phyloP scores from a whole-genome alignment of 1,284 basidiomycete species.

The Neotropicomus parvogracilis region DNA sequence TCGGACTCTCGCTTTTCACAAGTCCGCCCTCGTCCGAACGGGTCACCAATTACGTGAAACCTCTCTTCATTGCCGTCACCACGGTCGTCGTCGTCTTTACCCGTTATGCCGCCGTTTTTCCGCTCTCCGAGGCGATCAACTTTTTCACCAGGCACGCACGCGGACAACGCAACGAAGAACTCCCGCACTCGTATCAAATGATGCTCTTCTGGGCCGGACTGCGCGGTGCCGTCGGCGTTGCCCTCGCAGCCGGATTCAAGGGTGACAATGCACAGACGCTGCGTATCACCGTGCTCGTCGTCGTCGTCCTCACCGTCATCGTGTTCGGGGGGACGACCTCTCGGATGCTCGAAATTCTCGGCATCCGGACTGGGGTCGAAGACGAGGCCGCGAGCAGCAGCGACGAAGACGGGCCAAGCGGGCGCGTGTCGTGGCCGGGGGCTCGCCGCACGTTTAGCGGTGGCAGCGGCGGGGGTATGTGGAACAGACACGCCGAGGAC shows the following conservation, averaged over 20 bases:
- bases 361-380: constrained; percentile 93
- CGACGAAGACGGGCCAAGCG: constrained; percentile 57
- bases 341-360: constrained; percentile 96
- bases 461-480: constrained; percentile 28
- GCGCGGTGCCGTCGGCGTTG: constrained; percentile 94
- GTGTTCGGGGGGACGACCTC: constrained; percentile 96
- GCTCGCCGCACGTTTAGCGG: constrained; percentile 24
- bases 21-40: constrained; percentile 66
- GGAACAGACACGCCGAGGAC: constrained; percentile 48
- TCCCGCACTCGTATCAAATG: constrained; percentile 96
- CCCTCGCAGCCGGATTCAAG: constrained; percentile 92
- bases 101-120: constrained; percentile 95
- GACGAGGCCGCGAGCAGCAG: constrained; percentile 82
- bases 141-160: constrained; percentile 80
- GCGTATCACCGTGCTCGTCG: constrained; percentile 91
- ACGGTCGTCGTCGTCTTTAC: constrained; percentile 91
- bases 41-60: constrained; percentile 87
- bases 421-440: constrained; percentile 29
- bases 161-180: constrained; percentile 80
- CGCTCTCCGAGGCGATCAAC: constrained; percentile 94
- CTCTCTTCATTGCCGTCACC: constrained; percentile 89
- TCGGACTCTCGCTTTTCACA: constrained; percentile 95
- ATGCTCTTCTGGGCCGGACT: constrained; percentile 99
- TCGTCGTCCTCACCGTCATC: constrained; percentile 93
- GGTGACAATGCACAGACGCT: constrained; percentile 89